Evolutionary conservation across 1,284 basidiomycete species (phyloP).

Genomic region (Cutaneotrichosporon spelunceum): DNA sequence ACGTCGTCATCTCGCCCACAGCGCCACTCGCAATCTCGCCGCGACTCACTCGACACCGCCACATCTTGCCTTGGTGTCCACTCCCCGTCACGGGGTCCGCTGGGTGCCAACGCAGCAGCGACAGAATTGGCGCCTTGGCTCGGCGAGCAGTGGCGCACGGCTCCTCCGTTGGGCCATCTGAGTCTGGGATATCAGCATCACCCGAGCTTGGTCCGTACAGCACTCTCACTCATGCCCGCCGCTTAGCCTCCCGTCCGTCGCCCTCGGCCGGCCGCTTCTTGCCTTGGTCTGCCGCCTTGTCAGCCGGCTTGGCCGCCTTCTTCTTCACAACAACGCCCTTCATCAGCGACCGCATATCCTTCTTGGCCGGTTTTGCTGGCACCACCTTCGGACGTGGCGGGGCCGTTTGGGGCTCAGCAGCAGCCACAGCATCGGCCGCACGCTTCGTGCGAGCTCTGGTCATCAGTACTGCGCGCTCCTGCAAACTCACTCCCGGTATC

Average conservation of each 20-base stretch:
- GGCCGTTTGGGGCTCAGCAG: constrained; percentile 18
- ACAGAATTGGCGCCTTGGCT: neutral
- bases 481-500: constrained; percentile 18
- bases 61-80: neutral
- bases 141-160: neutral
- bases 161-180: neutral
- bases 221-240: neutral
- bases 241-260: neutral
- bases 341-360: constrained; percentile 47
- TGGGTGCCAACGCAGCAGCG: neutral
- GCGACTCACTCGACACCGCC: neutral
- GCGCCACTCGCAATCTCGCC: neutral
- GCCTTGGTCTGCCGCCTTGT: neutral
- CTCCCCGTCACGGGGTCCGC: neutral
- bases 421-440: constrained; percentile 11
- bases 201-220: neutral
- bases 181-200: neutral
- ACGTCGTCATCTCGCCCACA: neutral
- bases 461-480: neutral
- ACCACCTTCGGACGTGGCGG: constrained; percentile 17
- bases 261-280: constrained; percentile 1
- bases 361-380: constrained; percentile 38
- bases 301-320: constrained; percentile 28
- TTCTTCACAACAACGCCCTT: constrained; percentile 52
- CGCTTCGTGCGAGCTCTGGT: constrained; percentile 1